A percentile compares a stretch with the other conserved stretches of the same genome.
Conservation (phyloP, 208 protist species). For the Wallacemonas sp. region DNA sequence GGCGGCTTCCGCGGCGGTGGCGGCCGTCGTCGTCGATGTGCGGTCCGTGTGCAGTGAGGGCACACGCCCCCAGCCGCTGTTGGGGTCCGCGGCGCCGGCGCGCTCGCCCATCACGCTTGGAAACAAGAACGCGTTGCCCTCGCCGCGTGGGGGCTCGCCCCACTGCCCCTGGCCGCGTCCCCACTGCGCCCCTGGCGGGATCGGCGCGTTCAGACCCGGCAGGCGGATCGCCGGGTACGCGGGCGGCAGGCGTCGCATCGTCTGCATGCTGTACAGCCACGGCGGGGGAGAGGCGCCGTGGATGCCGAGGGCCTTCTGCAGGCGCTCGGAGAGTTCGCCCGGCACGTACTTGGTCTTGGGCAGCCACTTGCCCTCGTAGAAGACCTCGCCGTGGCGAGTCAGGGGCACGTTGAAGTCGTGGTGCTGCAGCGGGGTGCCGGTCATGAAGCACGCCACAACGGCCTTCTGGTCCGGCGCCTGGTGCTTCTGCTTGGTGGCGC, state of each 20-base stretch:
- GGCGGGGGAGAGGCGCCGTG: slow-evolving; percentile 92
- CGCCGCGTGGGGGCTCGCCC: slow-evolving; percentile 95
- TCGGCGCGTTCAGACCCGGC: slow-evolving; percentile 98
- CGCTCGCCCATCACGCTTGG: slow-evolving; percentile 85
- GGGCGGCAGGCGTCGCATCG: slow-evolving; percentile 97
- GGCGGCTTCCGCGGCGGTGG: slow-evolving; percentile 3
- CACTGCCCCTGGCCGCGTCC: slow-evolving; percentile 96
- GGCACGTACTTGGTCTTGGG: slow-evolving; percentile 57
- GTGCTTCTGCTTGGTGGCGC: slow-evolving; percentile 97
- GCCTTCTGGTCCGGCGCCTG: slow-evolving; percentile 97
- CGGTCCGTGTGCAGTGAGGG: slow-evolving; percentile 21
- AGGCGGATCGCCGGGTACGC: slow-evolving; percentile 98
- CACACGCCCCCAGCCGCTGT: slow-evolving; percentile 22
- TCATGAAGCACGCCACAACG: slow-evolving; percentile 98
- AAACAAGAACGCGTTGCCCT: slow-evolving; percentile 82
- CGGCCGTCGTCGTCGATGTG: too few relatives aligned
- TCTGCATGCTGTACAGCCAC: slow-evolving; percentile 99
- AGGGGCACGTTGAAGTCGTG: slow-evolving; percentile 85
- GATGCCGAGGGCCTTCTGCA: slow-evolving; percentile 98
- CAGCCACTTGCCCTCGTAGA: slow-evolving; percentile 97
- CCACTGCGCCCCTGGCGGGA: slow-evolving; percentile 96
- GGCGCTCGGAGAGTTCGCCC: slow-evolving; percentile 90
- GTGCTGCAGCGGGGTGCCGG: slow-evolving; percentile 94
- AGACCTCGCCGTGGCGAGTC: slow-evolving; percentile 94
- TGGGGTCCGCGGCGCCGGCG: slow-evolving; percentile 25